These are phyloP conservation scores for Endotrypanum monterogeii DNA, from an alignment of 208 protist genomes.

Conservation along the genomic window DNA sequence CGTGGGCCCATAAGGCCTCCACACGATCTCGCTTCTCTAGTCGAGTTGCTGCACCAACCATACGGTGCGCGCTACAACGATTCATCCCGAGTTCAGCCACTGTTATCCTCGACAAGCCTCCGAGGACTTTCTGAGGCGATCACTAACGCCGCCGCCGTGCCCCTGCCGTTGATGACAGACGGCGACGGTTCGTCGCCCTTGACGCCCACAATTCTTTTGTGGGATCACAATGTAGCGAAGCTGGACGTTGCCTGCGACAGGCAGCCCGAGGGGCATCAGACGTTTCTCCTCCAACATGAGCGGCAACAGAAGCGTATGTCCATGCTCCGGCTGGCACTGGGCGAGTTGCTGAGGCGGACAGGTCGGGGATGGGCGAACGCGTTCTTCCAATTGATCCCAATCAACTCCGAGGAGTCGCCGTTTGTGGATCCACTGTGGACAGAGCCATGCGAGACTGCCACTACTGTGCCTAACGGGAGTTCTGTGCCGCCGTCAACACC, in stretches of 20 bases:
- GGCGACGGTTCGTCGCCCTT: not conserved
- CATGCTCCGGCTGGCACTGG: conserved; percentile 19
- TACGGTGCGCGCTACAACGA: conserved; percentile 9
- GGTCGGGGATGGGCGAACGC: conserved; percentile 3
- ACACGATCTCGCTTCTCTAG: conserved; percentile 12
- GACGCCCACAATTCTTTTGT: not conserved
- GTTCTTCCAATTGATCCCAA: conserved; percentile 23
- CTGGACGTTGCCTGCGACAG: not conserved
- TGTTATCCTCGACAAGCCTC: not conserved
- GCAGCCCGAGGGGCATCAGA: not conserved
- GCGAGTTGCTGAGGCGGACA: conserved; percentile 21
- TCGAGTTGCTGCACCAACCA: conserved; percentile 29
- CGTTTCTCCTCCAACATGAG: not conserved
- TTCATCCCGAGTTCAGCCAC: not conserved
- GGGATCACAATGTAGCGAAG: not conserved
- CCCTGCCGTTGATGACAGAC: not conserved
- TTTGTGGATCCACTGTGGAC: conserved; percentile 3
- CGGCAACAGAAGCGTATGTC: conserved; percentile 9
- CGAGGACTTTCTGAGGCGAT: too few species aligned
- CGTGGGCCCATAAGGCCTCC: conserved; percentile 6
- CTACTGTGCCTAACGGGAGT: not conserved
- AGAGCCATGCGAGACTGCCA: not conserved
- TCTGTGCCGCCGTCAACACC: conserved; percentile 1
- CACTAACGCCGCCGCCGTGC: not conserved
- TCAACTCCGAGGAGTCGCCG: conserved; percentile 22